Evolutionary conservation across 163 green algal genomes (phyloP).

Genomic region (Scenedesmus sp.): DNA sequence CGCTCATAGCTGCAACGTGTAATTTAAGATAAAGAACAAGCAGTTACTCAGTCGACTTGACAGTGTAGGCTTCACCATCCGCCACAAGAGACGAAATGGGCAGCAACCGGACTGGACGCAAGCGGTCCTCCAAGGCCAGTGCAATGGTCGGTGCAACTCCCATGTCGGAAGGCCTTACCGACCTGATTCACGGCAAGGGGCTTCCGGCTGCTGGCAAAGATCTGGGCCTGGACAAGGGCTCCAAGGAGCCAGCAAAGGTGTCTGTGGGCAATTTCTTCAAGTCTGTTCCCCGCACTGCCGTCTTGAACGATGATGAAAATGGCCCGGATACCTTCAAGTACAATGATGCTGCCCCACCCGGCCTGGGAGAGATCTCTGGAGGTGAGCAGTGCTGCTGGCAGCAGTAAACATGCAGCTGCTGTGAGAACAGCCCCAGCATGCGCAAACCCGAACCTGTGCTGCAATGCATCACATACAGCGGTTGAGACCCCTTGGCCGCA

Average conservation of each 20-base stretch:
- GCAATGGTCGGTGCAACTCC: conserved; percentile 25
- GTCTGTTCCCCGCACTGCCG: neutral
- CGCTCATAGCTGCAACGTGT: neutral
- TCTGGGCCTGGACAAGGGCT: neutral
- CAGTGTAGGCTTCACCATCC: neutral
- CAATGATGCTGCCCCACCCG: conserved; percentile 11
- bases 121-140: neutral
- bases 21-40: neutral
- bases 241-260: conserved; percentile 1
- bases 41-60: neutral
- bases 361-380: conserved; percentile 28
- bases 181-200: neutral
- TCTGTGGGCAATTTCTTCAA: conserved; percentile 26
- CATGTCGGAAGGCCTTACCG: neutral
- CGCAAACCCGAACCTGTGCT: neutral
- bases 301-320: conserved; percentile 15
- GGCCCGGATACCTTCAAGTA: neutral
- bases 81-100: neutral
- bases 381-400: neutral
- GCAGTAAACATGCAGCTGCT: neutral
- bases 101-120: neutral
- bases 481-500: neutral
- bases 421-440: neutral
- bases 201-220: neutral
- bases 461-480: neutral